These are phyloP conservation scores for Botrytis squamosa DNA, from an alignment of 2,329 filamentous ascomycete genomes.

Conservation along the genomic window DNA sequence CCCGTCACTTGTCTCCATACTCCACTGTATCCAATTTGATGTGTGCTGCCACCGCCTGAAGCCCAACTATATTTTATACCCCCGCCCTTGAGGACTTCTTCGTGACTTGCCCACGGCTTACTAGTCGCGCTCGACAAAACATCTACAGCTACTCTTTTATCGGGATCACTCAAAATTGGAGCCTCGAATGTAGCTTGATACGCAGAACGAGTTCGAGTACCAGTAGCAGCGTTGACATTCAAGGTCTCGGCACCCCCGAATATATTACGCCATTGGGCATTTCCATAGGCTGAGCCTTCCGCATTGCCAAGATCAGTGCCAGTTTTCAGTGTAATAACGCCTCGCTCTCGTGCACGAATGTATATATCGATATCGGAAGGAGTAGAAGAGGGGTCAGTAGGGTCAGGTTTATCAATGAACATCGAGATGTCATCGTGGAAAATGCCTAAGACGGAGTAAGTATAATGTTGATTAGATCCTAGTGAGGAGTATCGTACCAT, in stretches of 20 bases:
- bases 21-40: constrained; percentile 77
- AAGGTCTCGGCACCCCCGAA: constrained; percentile 92
- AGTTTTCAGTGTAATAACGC: constrained; percentile 83
- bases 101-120: constrained; percentile 91
- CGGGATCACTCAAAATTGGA: constrained; percentile 80
- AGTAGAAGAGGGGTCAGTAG: constrained; percentile 65
- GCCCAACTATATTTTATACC: constrained; percentile 76
- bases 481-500: constrained; percentile 58
- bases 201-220: constrained; percentile 85
- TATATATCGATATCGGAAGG: constrained; percentile 80
- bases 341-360: constrained; percentile 74
- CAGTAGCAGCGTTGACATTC: constrained; percentile 81
- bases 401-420: constrained; percentile 74
- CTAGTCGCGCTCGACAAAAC: constrained; percentile 79
- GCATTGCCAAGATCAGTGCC: constrained; percentile 92
- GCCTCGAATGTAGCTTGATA: constrained; percentile 85
- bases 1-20: constrained; percentile 88
- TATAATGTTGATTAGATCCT: not conserved
- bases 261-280: constrained; percentile 83
- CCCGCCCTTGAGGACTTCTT: constrained; percentile 80
- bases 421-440: constrained; percentile 81
- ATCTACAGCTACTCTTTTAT: constrained; percentile 75
- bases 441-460: constrained; percentile 59
- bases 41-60: constrained; percentile 60
- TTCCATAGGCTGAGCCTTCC: constrained; percentile 90